Percentiles rank a stretch among this genome's conserved stretches.
phyloP scores from a whole-genome alignment of 164 flowering plant species.

The Berberis vulgaris region DNA sequence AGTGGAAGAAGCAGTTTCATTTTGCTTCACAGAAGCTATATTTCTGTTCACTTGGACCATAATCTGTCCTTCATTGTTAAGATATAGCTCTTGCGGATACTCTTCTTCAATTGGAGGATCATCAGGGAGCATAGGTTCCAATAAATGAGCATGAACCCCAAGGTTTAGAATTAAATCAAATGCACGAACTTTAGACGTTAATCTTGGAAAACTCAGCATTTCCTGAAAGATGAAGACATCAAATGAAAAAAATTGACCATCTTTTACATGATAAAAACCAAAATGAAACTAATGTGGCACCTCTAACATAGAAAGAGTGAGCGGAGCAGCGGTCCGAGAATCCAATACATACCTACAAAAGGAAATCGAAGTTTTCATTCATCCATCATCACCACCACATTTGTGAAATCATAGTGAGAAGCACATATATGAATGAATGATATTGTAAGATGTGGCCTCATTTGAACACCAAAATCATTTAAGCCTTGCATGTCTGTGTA shows the following conservation, averaged over 20 bases:
- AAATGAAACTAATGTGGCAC: conserved; percentile 34
- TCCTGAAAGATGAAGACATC: conserved; percentile 47
- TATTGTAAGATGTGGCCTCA: too few relatives aligned
- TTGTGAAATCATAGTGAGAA: not conserved
- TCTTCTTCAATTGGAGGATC: conserved; percentile 71
- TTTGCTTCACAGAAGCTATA: conserved; percentile 28
- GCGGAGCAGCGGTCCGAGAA: conserved; percentile 88
- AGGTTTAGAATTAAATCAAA: conserved; percentile 94
- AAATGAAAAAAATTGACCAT: not conserved
- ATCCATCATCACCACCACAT: not conserved
- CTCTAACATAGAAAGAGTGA: conserved; percentile 90
- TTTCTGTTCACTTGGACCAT: conserved; percentile 26
- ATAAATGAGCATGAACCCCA: conserved; percentile 93
- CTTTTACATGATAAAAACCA: not conserved
- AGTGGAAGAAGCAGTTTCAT: conserved; percentile 44
- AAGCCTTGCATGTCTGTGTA: too few relatives aligned
- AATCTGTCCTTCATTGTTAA: conserved; percentile 40
- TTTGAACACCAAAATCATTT: too few relatives aligned
- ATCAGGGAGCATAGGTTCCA: conserved; percentile 74
- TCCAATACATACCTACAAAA: conserved; percentile 90
- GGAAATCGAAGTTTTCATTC: conserved; percentile 9
- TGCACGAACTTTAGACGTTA: conserved; percentile 70
- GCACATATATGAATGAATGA: not conserved
- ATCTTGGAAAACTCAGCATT: conserved; percentile 64
- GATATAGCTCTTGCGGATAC: conserved; percentile 43